Evolutionary conservation across 2,329 filamentous ascomycete genomes (phyloP).

Genomic region (Phaeophleospora eucalypticola): DNA sequence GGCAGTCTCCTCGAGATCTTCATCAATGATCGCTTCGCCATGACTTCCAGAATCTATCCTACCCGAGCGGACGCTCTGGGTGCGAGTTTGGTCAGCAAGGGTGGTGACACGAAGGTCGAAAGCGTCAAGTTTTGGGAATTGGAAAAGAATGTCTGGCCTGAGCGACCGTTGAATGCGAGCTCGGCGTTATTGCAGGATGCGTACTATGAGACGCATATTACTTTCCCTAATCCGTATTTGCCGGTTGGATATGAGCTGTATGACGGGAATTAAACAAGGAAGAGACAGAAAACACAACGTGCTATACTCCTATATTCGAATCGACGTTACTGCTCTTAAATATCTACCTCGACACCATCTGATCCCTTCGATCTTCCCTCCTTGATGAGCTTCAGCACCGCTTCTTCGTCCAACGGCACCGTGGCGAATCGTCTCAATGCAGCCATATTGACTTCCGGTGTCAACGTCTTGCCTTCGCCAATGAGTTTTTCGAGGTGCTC

Average conservation of each 20-base stretch:
- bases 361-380: not conserved
- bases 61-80: constrained; percentile 12
- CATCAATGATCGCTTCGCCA: constrained; percentile 37
- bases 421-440: constrained; percentile 17
- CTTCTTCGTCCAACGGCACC: constrained; percentile 6
- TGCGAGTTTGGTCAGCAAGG: not conserved
- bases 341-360: not conserved
- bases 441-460: constrained; percentile 40
- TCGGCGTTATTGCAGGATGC: constrained; percentile 14
- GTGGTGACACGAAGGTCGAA: not conserved
- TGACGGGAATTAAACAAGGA: constrained; percentile 5
- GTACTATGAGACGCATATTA: constrained; percentile 17
- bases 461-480: constrained; percentile 40
- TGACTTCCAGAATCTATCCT: constrained; percentile 42
- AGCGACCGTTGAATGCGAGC: constrained; percentile 6
- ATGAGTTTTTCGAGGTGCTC: constrained; percentile 44
- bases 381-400: not conserved
- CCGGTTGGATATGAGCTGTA: constrained; percentile 1
- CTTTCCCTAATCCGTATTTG: constrained; percentile 13
- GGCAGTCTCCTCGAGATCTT: constrained; percentile 43
- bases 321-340: too few species aligned
- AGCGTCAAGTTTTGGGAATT: constrained; percentile 8
- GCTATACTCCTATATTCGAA: too few species aligned
- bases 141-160: constrained; percentile 4
- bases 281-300: too few species aligned